Base-by-base conservation (phyloP, 768 basidiomycete species). In the Rhizopogon roseolus region DNA sequence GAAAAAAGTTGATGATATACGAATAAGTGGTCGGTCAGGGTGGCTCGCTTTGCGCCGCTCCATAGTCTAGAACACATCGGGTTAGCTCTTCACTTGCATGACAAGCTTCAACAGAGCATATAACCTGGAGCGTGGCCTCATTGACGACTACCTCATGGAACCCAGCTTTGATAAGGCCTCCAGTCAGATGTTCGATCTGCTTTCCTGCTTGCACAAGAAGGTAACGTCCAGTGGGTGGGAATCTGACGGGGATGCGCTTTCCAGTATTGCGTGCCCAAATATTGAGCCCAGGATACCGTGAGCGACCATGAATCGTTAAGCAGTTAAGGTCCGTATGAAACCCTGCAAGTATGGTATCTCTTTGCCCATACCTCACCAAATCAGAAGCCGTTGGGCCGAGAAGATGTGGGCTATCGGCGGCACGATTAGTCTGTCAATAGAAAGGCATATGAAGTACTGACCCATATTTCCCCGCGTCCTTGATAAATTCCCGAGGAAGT, bases 1-100 rank as follows among this genome's bases (percentile, higher is more conserved):
- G 76, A 97, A 97, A 70, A 95, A 94, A 0, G 94, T 98, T 2
- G 92, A 95, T 3, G 93, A 95, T 58, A 98, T 94, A n/a, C 95
- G 86, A 59, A 95, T 91, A 36, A 88, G 74, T 11, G 95, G 95
- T n/a, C 95, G 84, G 51, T 82, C 77, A 2, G 92, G 85, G 55
- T 72, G 75, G 55, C 80, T 74, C 10, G 60, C 58, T 60, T 78
- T 85, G 40, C 88, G 80, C 49, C 74, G 71, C 52, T 82, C 78
- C 48, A 94, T 83, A 14, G 81, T 76, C 88, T 92, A 50, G 10
- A 50, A 29, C 40, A 49, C 37, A 52, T 6, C 19, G 19, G 50
- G 50, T 55, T 28, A 54, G 41, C n/a, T 14, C 14, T 40, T 25
- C 17, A 43, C 25, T 39, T 9, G 19, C 3, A 27, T 1, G 16